These are phyloP conservation scores for Teratosphaeria nubilosa DNA, from an alignment of 2,329 filamentous ascomycete species.

Conservation along the genomic window DNA sequence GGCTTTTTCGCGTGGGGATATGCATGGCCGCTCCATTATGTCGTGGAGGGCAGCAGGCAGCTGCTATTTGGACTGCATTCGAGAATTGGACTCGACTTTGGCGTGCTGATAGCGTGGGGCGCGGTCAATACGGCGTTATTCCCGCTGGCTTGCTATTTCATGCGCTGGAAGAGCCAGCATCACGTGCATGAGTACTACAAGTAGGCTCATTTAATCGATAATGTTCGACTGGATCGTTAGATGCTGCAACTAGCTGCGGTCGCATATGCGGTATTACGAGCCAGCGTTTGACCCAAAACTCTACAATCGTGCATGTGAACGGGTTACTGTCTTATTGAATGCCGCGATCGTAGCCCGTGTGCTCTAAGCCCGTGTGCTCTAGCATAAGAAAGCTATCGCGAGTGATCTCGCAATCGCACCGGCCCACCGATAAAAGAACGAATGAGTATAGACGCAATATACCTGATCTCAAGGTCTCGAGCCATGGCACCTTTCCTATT, in stretches of 20 bases:
- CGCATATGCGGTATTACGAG: background rate
- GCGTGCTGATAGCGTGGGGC: conserved; percentile 49
- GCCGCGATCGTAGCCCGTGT: too few relatives aligned
- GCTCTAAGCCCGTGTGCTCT: too few relatives aligned
- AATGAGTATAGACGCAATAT: too few relatives aligned
- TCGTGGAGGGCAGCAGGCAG: conserved; percentile 50
- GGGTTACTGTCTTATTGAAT: too few relatives aligned
- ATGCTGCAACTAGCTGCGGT: background rate
- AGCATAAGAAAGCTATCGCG: too few relatives aligned
- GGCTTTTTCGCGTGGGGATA: conserved; percentile 54
- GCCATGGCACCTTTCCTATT: background rate
- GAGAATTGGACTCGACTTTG: conserved; percentile 50
- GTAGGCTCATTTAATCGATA: conserved; percentile 1
- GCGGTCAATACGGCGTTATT: conserved; percentile 45
- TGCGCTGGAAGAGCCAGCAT: conserved; percentile 30
- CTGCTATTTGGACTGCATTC: conserved; percentile 52
- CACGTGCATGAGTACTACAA: conserved; percentile 24
- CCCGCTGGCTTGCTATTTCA: conserved; percentile 38
- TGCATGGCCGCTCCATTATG: conserved; percentile 52
- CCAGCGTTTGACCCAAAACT: background rate
- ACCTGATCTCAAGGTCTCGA: background rate
- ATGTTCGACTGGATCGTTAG: background rate
- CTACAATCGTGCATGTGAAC: background rate
- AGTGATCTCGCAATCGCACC: too few relatives aligned
- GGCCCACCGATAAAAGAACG: too few relatives aligned